phyloP scores from a whole-genome alignment of 1,284 basidiomycete species.

The Cyathus olla region DNA sequence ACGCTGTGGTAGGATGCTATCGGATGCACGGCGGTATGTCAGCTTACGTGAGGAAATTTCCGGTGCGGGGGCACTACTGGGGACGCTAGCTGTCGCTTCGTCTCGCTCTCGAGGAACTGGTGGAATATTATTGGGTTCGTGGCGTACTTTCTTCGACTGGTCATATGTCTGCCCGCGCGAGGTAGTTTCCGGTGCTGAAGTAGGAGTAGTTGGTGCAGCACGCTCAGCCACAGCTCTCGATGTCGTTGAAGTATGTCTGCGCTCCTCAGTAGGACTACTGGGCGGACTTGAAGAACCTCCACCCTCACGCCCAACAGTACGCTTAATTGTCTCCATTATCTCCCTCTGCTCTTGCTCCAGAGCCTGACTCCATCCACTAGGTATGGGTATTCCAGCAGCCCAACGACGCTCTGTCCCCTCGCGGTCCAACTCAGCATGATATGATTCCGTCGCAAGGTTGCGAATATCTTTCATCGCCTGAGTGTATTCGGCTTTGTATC shows the following conservation, averaged over 20 bases:
- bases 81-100: too few species aligned
- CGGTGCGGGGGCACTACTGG: too few species aligned
- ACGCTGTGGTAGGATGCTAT: too few species aligned
- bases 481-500: conserved; percentile 48
- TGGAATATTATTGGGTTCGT: too few species aligned
- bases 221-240: background rate
- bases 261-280: background rate
- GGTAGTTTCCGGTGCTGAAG: too few species aligned
- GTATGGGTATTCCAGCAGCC: conserved; percentile 46
- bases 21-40: too few species aligned
- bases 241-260: background rate
- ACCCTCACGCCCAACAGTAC: conserved; percentile 7
- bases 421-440: conserved; percentile 47
- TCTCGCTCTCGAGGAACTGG: too few species aligned
- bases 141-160: too few species aligned
- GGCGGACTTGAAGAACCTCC: background rate
- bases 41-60: too few species aligned
- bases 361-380: conserved; percentile 46
- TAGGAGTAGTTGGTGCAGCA: background rate
- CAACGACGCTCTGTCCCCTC: conserved; percentile 55
- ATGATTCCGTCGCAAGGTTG: conserved; percentile 52
- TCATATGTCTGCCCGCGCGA: background rate
- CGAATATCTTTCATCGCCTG: conserved; percentile 51
- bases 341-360: conserved; percentile 55
- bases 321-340: conserved; percentile 47